Base-by-base conservation (phyloP, 176 grass and related monocot species). In the Ensete ventricosum region DNA sequence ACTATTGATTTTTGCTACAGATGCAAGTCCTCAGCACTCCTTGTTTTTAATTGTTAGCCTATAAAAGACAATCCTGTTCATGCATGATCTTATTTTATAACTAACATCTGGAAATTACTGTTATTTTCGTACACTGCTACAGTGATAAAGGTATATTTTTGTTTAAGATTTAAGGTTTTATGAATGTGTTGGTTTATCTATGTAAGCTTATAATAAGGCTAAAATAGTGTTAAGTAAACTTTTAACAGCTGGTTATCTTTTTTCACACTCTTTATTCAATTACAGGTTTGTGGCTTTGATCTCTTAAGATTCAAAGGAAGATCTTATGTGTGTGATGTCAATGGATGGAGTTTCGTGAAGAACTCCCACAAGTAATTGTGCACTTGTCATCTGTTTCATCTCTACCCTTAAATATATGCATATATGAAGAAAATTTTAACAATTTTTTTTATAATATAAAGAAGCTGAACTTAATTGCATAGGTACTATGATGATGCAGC, bases 261-360 rank as follows among this genome's bases (percentile, higher is more conserved):
- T 14, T 55, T 57, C 2, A 27, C 17, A 9, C 34, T 73, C 43
- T 74, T 75, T 81, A 78, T 80, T 72, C 80, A 48, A 54, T 88
- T 72, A 1, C 80, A 96, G 93, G 93, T 96, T 22, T 96, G 93
- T 77, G 93, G 93, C 53, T 96, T 96, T 84, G 89, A 92, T 90
- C 85, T 92, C 78, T 82, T 96, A 81, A 88, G 93, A 68, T 92
- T 85, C 54, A 90, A 96, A 54, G 81, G 85, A 74, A 85, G 87
- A 76, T 92, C 93, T 62, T 96, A 92, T 83, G 93, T 96, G 54
- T 96, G 93, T 86, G 93, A 96, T 77, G 93, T 96, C 43, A 96
- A 96, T 86, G 93, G 93, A 22, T 96, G 93, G 89, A 96, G 89
- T 87, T 96, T 96, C 34, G 93, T 96, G 81, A 92, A 92, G 81